These are phyloP conservation scores for Collariella sp. DNA, from an alignment of 495 filamentous ascomycete genomes.

Conservation along the genomic window DNA sequence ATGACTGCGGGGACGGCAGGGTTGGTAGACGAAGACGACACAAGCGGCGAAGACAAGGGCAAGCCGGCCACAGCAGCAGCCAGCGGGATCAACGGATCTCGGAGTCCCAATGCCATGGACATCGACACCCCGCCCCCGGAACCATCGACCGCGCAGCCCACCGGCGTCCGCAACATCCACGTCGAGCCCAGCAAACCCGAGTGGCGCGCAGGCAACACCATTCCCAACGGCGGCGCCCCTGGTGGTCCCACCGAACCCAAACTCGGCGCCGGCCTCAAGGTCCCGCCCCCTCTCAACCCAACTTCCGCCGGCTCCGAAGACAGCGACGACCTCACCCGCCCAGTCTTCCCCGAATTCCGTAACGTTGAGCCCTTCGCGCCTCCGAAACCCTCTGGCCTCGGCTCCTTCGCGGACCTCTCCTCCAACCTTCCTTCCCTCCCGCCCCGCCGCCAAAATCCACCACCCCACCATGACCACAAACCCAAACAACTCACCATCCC, in stretches of 20 bases:
- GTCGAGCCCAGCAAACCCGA: slow-evolving; percentile 42
- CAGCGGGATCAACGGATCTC: slow-evolving; percentile 13
- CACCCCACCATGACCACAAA: slow-evolving; percentile 28
- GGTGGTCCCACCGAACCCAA: slow-evolving; percentile 14
- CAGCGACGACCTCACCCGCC: slow-evolving; percentile 34
- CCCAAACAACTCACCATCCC: slow-evolving; percentile 47
- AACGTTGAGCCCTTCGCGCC: slow-evolving; percentile 56
- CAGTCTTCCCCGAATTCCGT: slow-evolving; percentile 57
- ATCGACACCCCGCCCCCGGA: slow-evolving; percentile 40
- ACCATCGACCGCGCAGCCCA: slow-evolving; percentile 13
- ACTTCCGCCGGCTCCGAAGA: slow-evolving; percentile 34
- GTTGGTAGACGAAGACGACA: slow-evolving; percentile 40
- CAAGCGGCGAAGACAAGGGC: slow-evolving; percentile 26
- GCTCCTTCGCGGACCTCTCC: slow-evolving; percentile 56
- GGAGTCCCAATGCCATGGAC: slow-evolving; percentile 47
- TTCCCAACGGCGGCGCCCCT: slow-evolving; percentile 22
- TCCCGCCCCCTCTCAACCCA: slow-evolving; percentile 18
- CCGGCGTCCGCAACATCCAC: slow-evolving; percentile 34
- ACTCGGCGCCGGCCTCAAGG: slow-evolving; percentile 3
- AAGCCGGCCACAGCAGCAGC: slow-evolving; percentile 15
- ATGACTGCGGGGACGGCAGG: slow-evolving; percentile 38
- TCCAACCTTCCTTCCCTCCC: slow-evolving; percentile 61
- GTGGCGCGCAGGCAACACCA: slow-evolving; percentile 39
- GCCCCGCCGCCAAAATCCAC: slow-evolving; percentile 42
- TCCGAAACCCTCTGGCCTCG: slow-evolving; percentile 43